phyloP scores from a whole-genome alignment of 371 early-diverging fungal species.

The Mucor racemosus region DNA sequence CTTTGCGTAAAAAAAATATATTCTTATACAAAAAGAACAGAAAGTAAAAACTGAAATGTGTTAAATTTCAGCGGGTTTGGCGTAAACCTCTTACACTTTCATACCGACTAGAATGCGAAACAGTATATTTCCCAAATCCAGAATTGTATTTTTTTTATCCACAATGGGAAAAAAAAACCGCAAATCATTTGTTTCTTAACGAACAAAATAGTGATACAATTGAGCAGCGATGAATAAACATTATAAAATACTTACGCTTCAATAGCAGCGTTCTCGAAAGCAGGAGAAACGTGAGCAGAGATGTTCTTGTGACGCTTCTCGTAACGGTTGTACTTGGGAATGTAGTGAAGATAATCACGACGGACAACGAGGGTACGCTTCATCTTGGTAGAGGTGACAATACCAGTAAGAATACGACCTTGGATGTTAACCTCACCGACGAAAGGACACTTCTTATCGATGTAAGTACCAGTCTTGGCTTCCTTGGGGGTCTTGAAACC shows the following conservation, averaged over 20 bases:
- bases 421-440: conserved; percentile 98
- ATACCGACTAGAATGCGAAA: background rate
- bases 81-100: background rate
- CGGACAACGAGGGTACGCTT: conserved; percentile 98
- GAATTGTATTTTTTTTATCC: background rate
- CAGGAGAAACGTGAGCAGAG: conserved; percentile 98
- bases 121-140: background rate
- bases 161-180: background rate
- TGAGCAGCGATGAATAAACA: background rate
- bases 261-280: conserved; percentile 91
- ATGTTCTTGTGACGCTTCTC: conserved; percentile 99
- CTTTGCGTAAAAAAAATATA: background rate
- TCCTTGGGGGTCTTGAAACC: conserved; percentile 99
- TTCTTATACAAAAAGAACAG: background rate
- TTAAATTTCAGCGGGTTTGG: background rate
- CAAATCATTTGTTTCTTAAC: conserved; percentile 19
- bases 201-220: conserved; percentile 18
- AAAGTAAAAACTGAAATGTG: background rate
- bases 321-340: conserved; percentile 99
- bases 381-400: conserved; percentile 98
- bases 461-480: conserved; percentile 96
- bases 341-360: conserved; percentile 99
- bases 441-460: conserved; percentile 99
- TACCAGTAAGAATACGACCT: conserved; percentile 98
- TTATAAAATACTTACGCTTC: conserved; percentile 54